Conservation (phyloP, 306 rosid species). For the Lagenaria siceraria region DNA sequence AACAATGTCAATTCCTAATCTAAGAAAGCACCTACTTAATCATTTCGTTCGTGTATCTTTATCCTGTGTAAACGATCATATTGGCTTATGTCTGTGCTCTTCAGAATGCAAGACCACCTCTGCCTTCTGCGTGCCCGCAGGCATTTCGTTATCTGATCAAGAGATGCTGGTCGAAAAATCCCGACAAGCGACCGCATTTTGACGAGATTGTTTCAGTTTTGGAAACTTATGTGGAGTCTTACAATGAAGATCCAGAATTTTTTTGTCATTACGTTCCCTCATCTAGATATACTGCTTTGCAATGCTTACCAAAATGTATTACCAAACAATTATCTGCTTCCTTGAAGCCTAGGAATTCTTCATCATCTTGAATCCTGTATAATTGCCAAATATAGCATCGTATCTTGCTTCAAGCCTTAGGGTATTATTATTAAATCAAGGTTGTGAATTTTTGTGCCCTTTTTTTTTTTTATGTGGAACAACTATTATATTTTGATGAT, state of each 20-base stretch:
- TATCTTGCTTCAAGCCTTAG: neutral
- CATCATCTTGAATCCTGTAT: neutral
- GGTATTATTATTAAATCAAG: neutral
- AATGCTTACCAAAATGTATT: conserved; percentile 46
- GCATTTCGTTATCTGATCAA: conserved; percentile 57
- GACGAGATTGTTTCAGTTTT: conserved; percentile 58
- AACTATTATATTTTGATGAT: neutral
- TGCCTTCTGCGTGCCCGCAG: conserved; percentile 69
- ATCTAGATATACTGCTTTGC: conserved; percentile 13
- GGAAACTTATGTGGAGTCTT: conserved; percentile 39
- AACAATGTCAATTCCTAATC: neutral
- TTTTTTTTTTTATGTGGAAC: neutral
- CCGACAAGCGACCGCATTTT: conserved; percentile 70
- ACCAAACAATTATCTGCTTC: conserved; percentile 17
- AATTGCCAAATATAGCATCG: neutral
- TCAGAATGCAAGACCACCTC: conserved; percentile 93
- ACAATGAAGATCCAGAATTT: conserved; percentile 52
- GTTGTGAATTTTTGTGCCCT: neutral
- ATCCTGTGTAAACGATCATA: neutral
- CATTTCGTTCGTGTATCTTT: neutral
- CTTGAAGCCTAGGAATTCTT: neutral
- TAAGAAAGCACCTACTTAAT: neutral
- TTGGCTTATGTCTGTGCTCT: neutral
- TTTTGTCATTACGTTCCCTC: conserved; percentile 41
- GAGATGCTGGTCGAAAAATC: conserved; percentile 77